Percentiles rank a stretch among this genome's conserved stretches.
phyloP scores from a whole-genome alignment of 371 early-diverging fungal species.

The Lichtheimia hyalospora region DNA sequence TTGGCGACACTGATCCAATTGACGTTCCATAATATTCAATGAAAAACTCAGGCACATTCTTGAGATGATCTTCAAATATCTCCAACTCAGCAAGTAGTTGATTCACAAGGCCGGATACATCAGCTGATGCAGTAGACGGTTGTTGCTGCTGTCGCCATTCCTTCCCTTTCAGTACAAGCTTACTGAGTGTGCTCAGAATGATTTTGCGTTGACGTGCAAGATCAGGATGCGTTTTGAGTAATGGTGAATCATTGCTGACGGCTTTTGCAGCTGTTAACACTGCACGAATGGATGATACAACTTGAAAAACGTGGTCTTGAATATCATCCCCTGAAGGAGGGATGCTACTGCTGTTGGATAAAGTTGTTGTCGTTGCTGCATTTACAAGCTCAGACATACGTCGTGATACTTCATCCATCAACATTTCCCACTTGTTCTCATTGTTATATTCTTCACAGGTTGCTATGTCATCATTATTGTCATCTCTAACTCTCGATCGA shows the following conservation, averaged over 20 bases:
- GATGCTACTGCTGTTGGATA: neutral
- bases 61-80: constrained; percentile 26
- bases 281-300: constrained; percentile 39
- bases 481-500: constrained; percentile 13
- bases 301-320: constrained; percentile 26
- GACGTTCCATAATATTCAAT: neutral
- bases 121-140: constrained; percentile 9
- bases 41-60: constrained; percentile 6
- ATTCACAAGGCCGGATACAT: constrained; percentile 21
- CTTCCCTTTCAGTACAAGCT: constrained; percentile 46
- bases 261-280: constrained; percentile 41
- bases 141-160: constrained; percentile 12
- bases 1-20: constrained; percentile 8
- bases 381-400: constrained; percentile 25
- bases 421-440: constrained; percentile 8
- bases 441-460: neutral
- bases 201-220: constrained; percentile 38
- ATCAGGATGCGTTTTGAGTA: constrained; percentile 39
- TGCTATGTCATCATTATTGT: neutral
- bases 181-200: constrained; percentile 33
- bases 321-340: constrained; percentile 10
- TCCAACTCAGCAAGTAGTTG: constrained; percentile 33
- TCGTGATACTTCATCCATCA: constrained; percentile 15
- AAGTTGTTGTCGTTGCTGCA: constrained; percentile 8
- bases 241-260: constrained; percentile 39